Evolutionary conservation across 1,284 basidiomycete species (phyloP).

Genomic region (Flammula alnicola): DNA sequence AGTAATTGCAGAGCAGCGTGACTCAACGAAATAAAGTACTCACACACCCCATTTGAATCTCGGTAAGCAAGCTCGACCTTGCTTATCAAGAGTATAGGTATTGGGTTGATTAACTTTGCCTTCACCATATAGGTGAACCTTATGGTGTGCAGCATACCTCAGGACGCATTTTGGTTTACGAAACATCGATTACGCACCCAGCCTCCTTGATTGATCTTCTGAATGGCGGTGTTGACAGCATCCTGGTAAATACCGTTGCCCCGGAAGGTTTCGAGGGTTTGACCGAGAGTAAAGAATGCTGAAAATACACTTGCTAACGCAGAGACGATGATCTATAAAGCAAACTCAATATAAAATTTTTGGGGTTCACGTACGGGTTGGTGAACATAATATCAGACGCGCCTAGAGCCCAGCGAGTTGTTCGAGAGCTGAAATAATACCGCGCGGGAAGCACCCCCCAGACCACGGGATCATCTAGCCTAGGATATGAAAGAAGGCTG

Average conservation of each 20-base stretch:
- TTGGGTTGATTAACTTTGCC: slow-evolving; percentile 86
- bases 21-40: slow-evolving; percentile 50
- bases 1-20: slow-evolving; percentile 8
- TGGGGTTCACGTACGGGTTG: slow-evolving; percentile 68
- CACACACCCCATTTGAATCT: slow-evolving; percentile 98
- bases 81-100: slow-evolving; percentile 48
- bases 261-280: slow-evolving; percentile 92
- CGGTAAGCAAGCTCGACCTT: slow-evolving; percentile 52
- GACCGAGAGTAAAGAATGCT: slow-evolving; percentile 87
- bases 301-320: slow-evolving; percentile 65
- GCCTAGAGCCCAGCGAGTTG: slow-evolving; percentile 84
- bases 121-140: slow-evolving; percentile 96
- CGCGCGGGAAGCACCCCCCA: slow-evolving; percentile 81
- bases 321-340: slow-evolving; percentile 16
- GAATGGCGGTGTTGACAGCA: slow-evolving; percentile 83
- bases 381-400: slow-evolving; percentile 97
- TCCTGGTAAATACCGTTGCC: slow-evolving; percentile 91
- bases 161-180: not conserved
- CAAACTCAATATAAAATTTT: not conserved
- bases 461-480: slow-evolving; percentile 77
- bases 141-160: slow-evolving; percentile 1
- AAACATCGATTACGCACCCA: slow-evolving; percentile 69
- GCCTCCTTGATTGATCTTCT: slow-evolving; percentile 77
- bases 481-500: slow-evolving; percentile 38
- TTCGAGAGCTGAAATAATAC: slow-evolving; percentile 62